Base-by-base conservation (phyloP, 495 filamentous ascomycete species). In the Bathelium albidoporum region DNA sequence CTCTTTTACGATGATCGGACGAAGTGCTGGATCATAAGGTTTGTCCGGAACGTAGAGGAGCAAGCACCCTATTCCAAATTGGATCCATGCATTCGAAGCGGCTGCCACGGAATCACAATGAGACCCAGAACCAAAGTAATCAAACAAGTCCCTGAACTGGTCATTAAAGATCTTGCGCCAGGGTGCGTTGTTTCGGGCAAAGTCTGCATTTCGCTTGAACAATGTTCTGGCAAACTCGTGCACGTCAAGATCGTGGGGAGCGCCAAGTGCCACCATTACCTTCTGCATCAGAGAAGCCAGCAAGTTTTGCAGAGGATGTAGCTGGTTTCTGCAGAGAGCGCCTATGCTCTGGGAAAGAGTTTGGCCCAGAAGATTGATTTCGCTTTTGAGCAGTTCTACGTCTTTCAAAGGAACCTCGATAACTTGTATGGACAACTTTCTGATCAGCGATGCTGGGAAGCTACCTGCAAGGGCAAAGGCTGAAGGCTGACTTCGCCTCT, bases 21-120 rank as follows among this genome's bases (percentile, higher is more conserved):
- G 82, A 62, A 92, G 77, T 28, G 92, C 89, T 14, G 94, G 94
- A 72, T 99, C 94, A 64, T 89, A 93, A 2, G 87, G 81, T 69
- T 85, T 84, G 71, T 95, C 87, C 0, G 95, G 91, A 2, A 97
- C 86, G 68, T 91, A 97, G 9, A 97, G 80, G 52, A 82, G 81
- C 31, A 99, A 74, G 58, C 81, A 82, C 0, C 80, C 87, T 1
- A 87, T 63, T 2, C 85, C 82, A 62, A 90, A 87, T 32, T 82
- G 73, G 4, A 83, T 72, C 88, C 88, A 91, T 5, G 88, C 85
- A 1, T 67, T 22, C 9, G 73, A 65, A 41, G 61, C 63, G 1
- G 59, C 59, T 12, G 28, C 41, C 28, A 43, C 16, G 34, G 39
- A 44, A 36, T 55, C 9, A 29, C 5, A 22, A 20, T 29, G 49